Evolutionary conservation across 257 asterid species (phyloP), one percentile per base, ranked within the genome.

Genomic region (Primulina tabacum): DNA sequence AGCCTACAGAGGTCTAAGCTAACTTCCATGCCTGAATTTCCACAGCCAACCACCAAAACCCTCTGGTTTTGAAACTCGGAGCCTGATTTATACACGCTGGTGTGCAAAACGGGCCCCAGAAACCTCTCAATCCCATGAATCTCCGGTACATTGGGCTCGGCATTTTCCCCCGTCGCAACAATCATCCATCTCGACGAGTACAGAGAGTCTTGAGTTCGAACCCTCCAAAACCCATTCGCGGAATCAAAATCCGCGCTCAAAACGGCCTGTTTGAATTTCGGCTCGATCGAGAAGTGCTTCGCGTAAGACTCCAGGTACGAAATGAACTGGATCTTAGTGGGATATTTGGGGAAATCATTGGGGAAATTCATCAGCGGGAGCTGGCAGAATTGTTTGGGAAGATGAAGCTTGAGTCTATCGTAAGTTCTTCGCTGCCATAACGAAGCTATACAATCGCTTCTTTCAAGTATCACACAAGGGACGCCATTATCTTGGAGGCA

Each of bases 1-100:
- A 82, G 72, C 37, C 87, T 73, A 12, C 93, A 88, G 38, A 92
- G 89, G 78, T 92, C 98, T 6, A 92, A 80, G 69, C 96, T 79
- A 56, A 92, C 97, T 78, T 92, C 98, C 98, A 92, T 92, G 3
- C 98, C 98, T 3, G 98, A 92, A 76, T 92, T 92, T 0, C 98
- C 98, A 65, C 97, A 92, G 0, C 98, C 98, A 6, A 92, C 77
- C 0, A 92, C 96, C n/a, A 92, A 57, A 57, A 92, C 96, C 60
- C 69, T 84, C 10, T 80, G 83, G 0, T 80, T 78, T 0, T 8
- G 4, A 37, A 84, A 92, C 64, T 76, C 90, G 2, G 80, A 78
- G 40, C 96, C 98, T 24, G 90, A 79, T 7, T 76, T 82, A 69
- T 92, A 92, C 6, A 14, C 74, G 50, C 93, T 79, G 0, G 97